A percentile compares a stretch with the other conserved stretches of the same genome.
These are phyloP conservation scores for Podila epicladia DNA, from an alignment of 192 early-diverging fungal species.

Conservation along the genomic window DNA sequence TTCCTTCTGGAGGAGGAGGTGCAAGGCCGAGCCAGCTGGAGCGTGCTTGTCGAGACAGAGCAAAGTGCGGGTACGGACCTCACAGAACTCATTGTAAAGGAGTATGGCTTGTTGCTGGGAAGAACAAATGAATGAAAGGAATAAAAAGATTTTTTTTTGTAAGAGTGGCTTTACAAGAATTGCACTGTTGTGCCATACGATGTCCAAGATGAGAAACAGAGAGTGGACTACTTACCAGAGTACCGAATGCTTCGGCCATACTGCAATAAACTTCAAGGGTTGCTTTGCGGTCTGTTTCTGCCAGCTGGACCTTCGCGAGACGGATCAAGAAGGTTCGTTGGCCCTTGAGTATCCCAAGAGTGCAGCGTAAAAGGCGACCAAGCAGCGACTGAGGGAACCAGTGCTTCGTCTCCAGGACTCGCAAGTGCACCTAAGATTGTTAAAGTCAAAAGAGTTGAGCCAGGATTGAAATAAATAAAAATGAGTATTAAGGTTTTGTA, in stretches of 20 bases:
- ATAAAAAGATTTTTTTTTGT: background rate
- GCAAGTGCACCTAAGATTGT: slow-evolving; percentile 18
- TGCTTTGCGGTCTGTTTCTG: slow-evolving; percentile 2
- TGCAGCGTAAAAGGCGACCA: slow-evolving; percentile 13
- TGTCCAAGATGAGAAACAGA: background rate
- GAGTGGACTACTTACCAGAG: slow-evolving; percentile 10
- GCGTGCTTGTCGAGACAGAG: slow-evolving; percentile 11
- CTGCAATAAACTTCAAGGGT: slow-evolving; percentile 11
- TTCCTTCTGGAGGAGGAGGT: slow-evolving; percentile 18
- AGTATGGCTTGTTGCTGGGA: slow-evolving; percentile 9
- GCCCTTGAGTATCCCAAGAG: slow-evolving; percentile 3
- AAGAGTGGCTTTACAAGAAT: background rate
- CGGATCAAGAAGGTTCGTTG: slow-evolving; percentile 16
- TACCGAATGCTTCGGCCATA: slow-evolving; percentile 12
- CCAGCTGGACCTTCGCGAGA: background rate
- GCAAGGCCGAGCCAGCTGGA: background rate
- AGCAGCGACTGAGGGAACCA: slow-evolving; percentile 25
- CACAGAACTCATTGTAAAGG: slow-evolving; percentile 22
- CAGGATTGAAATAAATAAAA: background rate
- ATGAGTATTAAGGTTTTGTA: background rate
- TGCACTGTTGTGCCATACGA: too few relatives aligned
- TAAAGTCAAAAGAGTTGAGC: background rate
- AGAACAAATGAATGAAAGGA: background rate
- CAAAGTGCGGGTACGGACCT: slow-evolving; percentile 29
- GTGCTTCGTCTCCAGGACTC: slow-evolving; percentile 17